Conservation (phyloP, 2,329 filamentous ascomycete species). For the Microascus cirrosus region DNA sequence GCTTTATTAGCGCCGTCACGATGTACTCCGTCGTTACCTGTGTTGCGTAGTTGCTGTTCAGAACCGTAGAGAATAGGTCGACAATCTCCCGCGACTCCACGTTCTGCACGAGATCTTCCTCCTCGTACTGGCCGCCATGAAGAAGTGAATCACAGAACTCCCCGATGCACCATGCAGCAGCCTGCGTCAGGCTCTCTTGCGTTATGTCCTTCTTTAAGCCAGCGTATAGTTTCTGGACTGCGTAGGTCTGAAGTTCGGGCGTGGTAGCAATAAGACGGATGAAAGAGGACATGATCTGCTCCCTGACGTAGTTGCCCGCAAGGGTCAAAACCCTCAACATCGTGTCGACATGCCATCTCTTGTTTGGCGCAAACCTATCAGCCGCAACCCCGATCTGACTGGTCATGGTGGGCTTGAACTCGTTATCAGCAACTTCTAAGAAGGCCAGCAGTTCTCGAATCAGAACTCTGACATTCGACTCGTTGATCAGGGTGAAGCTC, state of each 20-base stretch:
- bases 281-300: slow-evolving; percentile 94
- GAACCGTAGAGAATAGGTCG: slow-evolving; percentile 82
- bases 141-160: slow-evolving; percentile 92
- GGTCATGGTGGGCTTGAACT: slow-evolving; percentile 98
- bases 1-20: slow-evolving; percentile 85
- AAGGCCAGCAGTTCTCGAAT: slow-evolving; percentile 91
- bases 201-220: slow-evolving; percentile 94
- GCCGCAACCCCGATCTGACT: slow-evolving; percentile 96
- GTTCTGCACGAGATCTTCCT: slow-evolving; percentile 72
- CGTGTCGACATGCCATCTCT: slow-evolving; percentile 96
- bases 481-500: slow-evolving; percentile 96
- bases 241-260: slow-evolving; percentile 89
- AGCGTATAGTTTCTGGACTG: slow-evolving; percentile 86
- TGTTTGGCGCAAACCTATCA: slow-evolving; percentile 91
- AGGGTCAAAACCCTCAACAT: slow-evolving; percentile 90
- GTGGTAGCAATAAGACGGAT: slow-evolving; percentile 91
- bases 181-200: slow-evolving; percentile 87
- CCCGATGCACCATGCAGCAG: slow-evolving; percentile 94
- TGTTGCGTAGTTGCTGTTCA: slow-evolving; percentile 89
- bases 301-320: slow-evolving; percentile 93
- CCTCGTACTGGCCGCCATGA: slow-evolving; percentile 81
- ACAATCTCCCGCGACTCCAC: slow-evolving; percentile 85
- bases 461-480: slow-evolving; percentile 85
- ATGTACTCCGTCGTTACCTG: slow-evolving; percentile 94
- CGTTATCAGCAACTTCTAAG: slow-evolving; percentile 91